Evolutionary conservation across 768 basidiomycete genomes (phyloP), one percentile per base, ranked within the genome.

Genomic region (Tylopilus subfusipes): DNA sequence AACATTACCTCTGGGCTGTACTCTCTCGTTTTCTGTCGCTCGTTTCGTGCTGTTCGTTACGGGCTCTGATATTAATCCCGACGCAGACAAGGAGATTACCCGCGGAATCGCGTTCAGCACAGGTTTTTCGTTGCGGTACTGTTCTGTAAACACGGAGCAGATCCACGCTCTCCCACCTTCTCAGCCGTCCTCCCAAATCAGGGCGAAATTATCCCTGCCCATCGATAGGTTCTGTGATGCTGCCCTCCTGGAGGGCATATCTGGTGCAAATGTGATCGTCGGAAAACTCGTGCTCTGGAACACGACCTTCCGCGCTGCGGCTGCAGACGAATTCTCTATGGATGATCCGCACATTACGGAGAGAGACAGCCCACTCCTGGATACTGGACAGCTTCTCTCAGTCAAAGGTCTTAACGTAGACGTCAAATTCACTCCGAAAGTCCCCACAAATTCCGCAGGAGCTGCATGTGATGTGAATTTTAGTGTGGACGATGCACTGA

Each of bases 11-110:
- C 66, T 74, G 12, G 89, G 90, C 2, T 58, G 86, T 29, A 74
- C 78, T 7, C 61, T 78, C 22, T 80, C 84, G 27, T 21, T 86
- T 31, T 78, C 88, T 0, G 58, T 94, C 42, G 80, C 77, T 1
- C 80, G 81, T 33, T 72, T 88, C 43, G 82, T 85, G 25, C 63
- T 89, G 11, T 83, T 90, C 53, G 65, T 93, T 48, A 88, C 90
- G 8, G 82, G 86, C n/a, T 80, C 80, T 33, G 94, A 96, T 66
- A 77, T 93, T 50, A 91, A 91, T 57, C 90, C 90, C 0, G 71
- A 76, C 0, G 87, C 87, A 50, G 78, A 79, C 36, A 68, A 81
- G 51, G 82, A 82, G 42, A 73, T 90, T 13, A 85, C 82, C 4
- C 81, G 90, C 27, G 92, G 92, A 4, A 68, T 90, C 52, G 82